Percentiles rank a stretch among this genome's conserved stretches.
Evolutionary conservation across 2,329 filamentous ascomycete genomes (phyloP).

Genomic region (Penicillium freii): DNA sequence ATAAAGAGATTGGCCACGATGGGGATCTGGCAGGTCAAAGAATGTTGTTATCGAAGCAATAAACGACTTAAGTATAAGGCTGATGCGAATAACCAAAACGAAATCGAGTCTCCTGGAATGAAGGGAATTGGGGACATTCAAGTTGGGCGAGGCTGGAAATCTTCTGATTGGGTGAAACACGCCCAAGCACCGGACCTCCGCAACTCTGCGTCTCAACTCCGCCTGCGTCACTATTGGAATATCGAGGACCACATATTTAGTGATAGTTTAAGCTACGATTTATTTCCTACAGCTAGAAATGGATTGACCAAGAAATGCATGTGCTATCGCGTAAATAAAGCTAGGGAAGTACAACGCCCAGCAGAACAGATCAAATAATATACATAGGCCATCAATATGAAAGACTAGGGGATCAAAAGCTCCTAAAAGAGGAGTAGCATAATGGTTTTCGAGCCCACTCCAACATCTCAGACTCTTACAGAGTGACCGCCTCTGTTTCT

Average conservation of each 20-base stretch:
- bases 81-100: background rate
- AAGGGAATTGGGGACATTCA: constrained; percentile 6
- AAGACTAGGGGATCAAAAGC: constrained; percentile 3
- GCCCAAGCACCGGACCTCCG: constrained; percentile 15
- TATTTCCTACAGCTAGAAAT: background rate
- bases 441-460: constrained; percentile 2
- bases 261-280: background rate
- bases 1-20: constrained; percentile 5
- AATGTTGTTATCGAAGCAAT: constrained; percentile 8
- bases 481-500: background rate
- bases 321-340: constrained; percentile 13
- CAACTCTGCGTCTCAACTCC: constrained; percentile 13
- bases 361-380: constrained; percentile 23
- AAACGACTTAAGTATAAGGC: background rate
- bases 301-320: constrained; percentile 6
- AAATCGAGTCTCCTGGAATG: constrained; percentile 7
- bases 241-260: background rate
- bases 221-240: constrained; percentile 1
- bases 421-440: constrained; percentile 1
- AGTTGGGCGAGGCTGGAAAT: constrained; percentile 23
- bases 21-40: constrained; percentile 1
- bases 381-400: constrained; percentile 22
- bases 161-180: constrained; percentile 21
- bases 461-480: background rate
- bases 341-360: constrained; percentile 22